phyloP scores from a whole-genome alignment of 1,139 yeast species.

The Sugiyamaella pinicola region DNA sequence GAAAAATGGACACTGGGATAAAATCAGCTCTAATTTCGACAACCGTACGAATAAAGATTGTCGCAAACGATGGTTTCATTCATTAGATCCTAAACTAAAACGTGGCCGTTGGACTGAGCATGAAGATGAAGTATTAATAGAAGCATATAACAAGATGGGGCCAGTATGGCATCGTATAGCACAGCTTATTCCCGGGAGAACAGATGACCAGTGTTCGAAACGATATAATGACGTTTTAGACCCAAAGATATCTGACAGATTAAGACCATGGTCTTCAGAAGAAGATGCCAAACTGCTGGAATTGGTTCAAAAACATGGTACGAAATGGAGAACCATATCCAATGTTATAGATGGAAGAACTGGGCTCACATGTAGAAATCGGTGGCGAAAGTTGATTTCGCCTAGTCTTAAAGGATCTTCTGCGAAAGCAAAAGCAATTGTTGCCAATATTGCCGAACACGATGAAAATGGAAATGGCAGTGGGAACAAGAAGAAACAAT shows the following conservation, averaged over 20 bases:
- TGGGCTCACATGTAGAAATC: constrained; percentile 83
- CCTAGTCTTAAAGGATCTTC: constrained; percentile 1
- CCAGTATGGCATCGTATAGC: constrained; percentile 88
- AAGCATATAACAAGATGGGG: constrained; percentile 69
- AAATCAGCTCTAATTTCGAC: constrained; percentile 63
- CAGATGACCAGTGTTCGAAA: constrained; percentile 95
- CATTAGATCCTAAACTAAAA: constrained; percentile 76
- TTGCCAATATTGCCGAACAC: background rate
- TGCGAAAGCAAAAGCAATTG: constrained; percentile 2
- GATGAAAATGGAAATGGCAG: background rate
- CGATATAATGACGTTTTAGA: constrained; percentile 86
- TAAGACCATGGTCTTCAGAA: constrained; percentile 76
- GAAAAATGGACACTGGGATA: constrained; percentile 68
- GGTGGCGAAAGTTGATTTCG: constrained; percentile 87
- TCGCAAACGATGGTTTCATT: constrained; percentile 85
- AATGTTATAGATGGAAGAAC: constrained; percentile 75
- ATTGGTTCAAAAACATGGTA: constrained; percentile 73
- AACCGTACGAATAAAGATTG: constrained; percentile 89
- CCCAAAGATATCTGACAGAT: constrained; percentile 74
- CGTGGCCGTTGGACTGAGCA: constrained; percentile 89
- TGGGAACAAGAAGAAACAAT: background rate
- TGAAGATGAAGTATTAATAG: constrained; percentile 69
- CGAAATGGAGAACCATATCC: constrained; percentile 87
- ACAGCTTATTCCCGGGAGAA: constrained; percentile 72
- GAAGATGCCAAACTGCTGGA: constrained; percentile 72